Base-by-base conservation (phyloP, 2,329 filamentous ascomycete species). In the Ophiostoma novo-ulmi region DNA sequence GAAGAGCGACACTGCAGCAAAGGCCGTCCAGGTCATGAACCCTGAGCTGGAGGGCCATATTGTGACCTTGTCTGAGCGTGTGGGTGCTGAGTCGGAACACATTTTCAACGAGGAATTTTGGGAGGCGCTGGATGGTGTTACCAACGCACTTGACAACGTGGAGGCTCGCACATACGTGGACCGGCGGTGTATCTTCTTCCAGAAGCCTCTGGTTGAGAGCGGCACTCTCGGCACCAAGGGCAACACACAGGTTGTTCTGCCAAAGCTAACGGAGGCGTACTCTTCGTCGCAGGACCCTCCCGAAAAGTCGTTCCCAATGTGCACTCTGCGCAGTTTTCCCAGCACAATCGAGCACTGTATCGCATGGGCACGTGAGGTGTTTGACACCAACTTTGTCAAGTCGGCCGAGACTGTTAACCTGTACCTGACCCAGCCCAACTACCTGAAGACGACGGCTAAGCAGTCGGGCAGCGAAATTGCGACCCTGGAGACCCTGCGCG, bases 281-380 rank as follows among this genome's bases (percentile, higher is more conserved):
- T 97, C 95, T 0, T 85, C 84, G 4, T 98, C 95, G 26, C 94
- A 97, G 79, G 96, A 99, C 79, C 95, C 95, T 0, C 95, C 95
- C 0, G 96, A 99, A 85, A 93, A 97, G 82, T 97, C 95, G 0
- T 98, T 99, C 85, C 95, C 95, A 0, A 98, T 98, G 94, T 99
- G 95, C 80, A 98, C 95, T 5, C 86, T 99, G 73, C 89, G 92
- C 78, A 97, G 94, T 80, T 99, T 99, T 85, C 95, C 95, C 72
- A 99, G 99, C 85, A 91, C 91, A 77, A 99, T 99, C 76, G 94
- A 99, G 82, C 95, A 99, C 80, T 98, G 95, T 0, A 99, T 99
- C 79, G 95, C 95, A 2, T 99, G 95, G 95, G 90, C 94, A 55
- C 92, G 96, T 77, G 95, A 98, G 79, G 87, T 97, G 74, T 99